Base-by-base conservation (phyloP, 2,329 filamentous ascomycete species). In the Stagonosporopsis cucurbitacearum region DNA sequence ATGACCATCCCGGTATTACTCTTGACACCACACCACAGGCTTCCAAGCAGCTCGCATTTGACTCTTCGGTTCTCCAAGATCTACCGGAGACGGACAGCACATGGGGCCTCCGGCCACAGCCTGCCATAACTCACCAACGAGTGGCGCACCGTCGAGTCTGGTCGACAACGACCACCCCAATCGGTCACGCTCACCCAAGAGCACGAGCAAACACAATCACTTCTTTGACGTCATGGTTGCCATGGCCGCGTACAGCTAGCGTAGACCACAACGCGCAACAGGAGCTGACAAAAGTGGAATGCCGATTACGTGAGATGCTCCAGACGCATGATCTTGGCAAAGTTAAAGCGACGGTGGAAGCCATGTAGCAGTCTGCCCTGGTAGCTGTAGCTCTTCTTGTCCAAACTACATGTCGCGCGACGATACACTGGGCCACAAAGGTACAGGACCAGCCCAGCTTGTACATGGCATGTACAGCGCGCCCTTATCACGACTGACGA, bases 21-120 rank as follows among this genome's bases (percentile, higher is more conserved):
- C 60, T 75, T 23, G 59, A 71, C 20, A 61, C 67, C 11, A 64
- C 68, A 6, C 71, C 72, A 9, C 68, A 70, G 30, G 66, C 71
- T 4, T 75, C 72, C 13, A 74, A 75, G 20, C 69, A 75, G 19
- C 67, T 75, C 12, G 73, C 72, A 3, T 63, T 74, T 4, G 72
- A 72, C 44, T 64, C 67, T 8, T 72, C 71, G 4, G 68, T 64
- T 25, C 60, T 69, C 44, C 66, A 66, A 30, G 66, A 71, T 17
- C 53, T 68, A 12, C 56, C 54, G 17, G 55, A 57, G 7, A 32
- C 42, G 11, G 52, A 58, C 15, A 58, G 35, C 33, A 33, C 45
- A 36, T 50, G 45, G 36, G 33, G 54, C 15, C 30, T 47, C 25
- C 63, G 58, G n/a, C 54, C 63, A 13, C 58, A 53, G 7, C 63